phyloP scores from a whole-genome alignment of 441 rosid genomes.

The Heliophila coronopifolia region DNA sequence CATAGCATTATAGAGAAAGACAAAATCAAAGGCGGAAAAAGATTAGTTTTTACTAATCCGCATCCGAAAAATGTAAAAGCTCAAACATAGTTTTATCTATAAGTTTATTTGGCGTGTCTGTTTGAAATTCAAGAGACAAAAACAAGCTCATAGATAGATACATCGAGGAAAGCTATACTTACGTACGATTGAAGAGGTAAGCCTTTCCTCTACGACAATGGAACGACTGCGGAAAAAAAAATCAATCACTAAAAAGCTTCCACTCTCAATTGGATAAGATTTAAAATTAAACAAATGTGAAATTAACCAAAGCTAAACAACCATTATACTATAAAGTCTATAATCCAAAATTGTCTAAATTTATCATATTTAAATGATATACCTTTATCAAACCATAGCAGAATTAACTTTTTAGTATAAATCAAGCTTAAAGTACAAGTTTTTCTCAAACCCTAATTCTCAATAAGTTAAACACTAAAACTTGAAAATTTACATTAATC shows the following conservation, averaged over 20 bases:
- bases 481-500: slow-evolving; percentile 9
- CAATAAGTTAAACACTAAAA: slow-evolving; percentile 2
- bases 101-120: background rate
- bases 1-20: background rate
- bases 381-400: background rate
- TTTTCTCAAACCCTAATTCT: background rate
- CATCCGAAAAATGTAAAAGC: background rate
- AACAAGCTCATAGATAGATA: background rate
- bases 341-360: background rate
- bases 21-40: background rate
- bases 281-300: background rate
- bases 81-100: background rate
- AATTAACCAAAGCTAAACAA: background rate
- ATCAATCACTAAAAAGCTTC: background rate
- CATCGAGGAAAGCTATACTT: slow-evolving; percentile 27
- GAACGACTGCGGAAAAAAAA: slow-evolving; percentile 44
- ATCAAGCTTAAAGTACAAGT: background rate
- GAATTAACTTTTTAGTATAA: background rate
- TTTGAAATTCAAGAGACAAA: slow-evolving; percentile 2
- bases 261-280: background rate
- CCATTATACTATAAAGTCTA: background rate
- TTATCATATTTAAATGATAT: background rate
- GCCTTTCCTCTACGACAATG: slow-evolving; percentile 77
- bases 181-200: slow-evolving; percentile 82
- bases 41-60: slow-evolving; percentile 1